Conservation (phyloP, 306 rosid genomes). For the Cicer yamashitae region DNA sequence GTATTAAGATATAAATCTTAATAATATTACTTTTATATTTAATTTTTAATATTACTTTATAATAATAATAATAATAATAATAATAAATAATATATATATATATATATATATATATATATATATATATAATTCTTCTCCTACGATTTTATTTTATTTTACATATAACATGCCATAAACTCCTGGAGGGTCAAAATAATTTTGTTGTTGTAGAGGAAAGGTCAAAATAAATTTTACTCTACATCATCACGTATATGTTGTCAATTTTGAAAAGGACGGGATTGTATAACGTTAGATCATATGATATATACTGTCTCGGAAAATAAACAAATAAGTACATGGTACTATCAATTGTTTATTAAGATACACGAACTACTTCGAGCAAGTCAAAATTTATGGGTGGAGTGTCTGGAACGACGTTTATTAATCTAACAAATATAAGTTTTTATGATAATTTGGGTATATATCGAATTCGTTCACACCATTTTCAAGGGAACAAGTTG, state of each 20-base stretch:
- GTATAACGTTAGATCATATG: not conserved
- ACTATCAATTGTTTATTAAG: not conserved
- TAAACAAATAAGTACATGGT: not conserved
- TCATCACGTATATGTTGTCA: not conserved
- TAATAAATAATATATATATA: too few species aligned
- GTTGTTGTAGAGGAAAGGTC: too few species aligned
- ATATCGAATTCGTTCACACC: not conserved
- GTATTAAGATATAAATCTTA: too few species aligned
- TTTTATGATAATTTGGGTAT: not conserved
- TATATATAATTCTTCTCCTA: too few species aligned
- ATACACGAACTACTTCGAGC: not conserved
- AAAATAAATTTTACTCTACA: not conserved
- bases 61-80: too few species aligned
- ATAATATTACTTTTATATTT: too few species aligned
- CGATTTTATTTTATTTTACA: too few species aligned
- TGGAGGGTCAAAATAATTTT: too few species aligned
- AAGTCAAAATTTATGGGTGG: not conserved
- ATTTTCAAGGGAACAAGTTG: not conserved
- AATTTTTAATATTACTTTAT: too few species aligned
- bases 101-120: too few species aligned
- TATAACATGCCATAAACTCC: too few species aligned
- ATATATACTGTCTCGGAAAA: not conserved
- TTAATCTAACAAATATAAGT: not conserved
- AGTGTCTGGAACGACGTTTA: not conserved
- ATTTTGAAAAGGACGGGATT: conserved; percentile 1